Base-by-base conservation (phyloP, 2,329 filamentous ascomycete genomes). In the Phaeosphaeria sp. region DNA sequence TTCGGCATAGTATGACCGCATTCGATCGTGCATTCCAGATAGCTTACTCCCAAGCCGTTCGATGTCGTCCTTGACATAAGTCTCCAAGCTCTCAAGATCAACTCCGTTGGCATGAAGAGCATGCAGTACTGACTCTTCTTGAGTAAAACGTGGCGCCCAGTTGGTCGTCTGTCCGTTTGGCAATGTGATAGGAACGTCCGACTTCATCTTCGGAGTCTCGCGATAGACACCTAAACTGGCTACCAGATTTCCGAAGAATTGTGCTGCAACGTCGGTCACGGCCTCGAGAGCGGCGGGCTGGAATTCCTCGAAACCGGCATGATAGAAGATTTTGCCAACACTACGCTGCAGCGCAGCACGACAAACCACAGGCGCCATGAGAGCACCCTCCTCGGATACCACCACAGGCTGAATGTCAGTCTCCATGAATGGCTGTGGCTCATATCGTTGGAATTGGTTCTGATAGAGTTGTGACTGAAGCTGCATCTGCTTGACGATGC, bases 401-500 rank as follows among this genome's bases (percentile, higher is more conserved):
- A 97, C 94, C 73, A 95, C 90, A n/a, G 93, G 87, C 50, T 93
- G 89, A 51, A 95, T 88, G 72, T 98, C 95, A 43, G 87, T 84
- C 78, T 99, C 95, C 18, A 89, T 80, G 62, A 99, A 97, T 0
- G 92, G 91, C 73, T 94, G 90, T 0, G 91, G 91, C 61, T 97
- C 92, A 73, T 96, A 97, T 79, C 97, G 97, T 64, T 94, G 93
- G 70, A 99, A 99, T 76, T 99, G 95, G 72, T 99, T 99, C 72
- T 93, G 91, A 74, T 99, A 99, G 74, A 96, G 91, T 91, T 97
- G 95, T 51, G 93, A 92, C 77, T 99, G 95, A 53, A 98, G 87
- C 79, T 99, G 95, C 95, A 99, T 99, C 80, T 99, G 95, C 81
- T 98, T 99, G 75, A 99, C 95, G 60, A 99, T 92, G 49, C 92